Conservation (phyloP, 139 green algal genomes). For the Eudorina sp. region DNA sequence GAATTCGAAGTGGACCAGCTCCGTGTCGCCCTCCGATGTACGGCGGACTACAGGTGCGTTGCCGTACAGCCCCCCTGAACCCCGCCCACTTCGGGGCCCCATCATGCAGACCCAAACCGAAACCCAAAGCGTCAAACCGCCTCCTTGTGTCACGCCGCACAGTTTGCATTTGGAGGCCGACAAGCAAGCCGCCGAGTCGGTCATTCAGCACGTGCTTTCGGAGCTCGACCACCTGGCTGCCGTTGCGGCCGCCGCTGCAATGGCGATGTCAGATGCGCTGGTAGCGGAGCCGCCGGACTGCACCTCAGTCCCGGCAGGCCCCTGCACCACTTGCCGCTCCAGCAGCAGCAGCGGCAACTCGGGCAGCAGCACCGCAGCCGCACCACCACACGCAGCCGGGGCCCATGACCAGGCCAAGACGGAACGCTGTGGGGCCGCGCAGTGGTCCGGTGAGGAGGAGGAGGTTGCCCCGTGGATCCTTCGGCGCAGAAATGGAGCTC, state of each 20-base stretch:
- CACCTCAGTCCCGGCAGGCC: too few relatives aligned
- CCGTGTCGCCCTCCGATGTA: slow-evolving; percentile 18
- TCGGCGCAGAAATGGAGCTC: too few relatives aligned
- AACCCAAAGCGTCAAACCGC: not conserved
- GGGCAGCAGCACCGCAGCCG: not conserved
- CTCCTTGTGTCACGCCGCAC: not conserved
- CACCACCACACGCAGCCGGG: not conserved
- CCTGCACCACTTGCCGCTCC: not conserved
- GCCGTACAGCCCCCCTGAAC: too few relatives aligned
- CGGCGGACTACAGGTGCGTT: not conserved
- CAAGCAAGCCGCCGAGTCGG: not conserved
- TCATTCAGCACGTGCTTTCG: not conserved
- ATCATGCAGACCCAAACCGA: not conserved
- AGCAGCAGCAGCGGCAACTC: not conserved
- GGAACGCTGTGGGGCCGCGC: too few relatives aligned
- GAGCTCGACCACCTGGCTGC: slow-evolving; percentile 1
- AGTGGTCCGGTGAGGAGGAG: too few relatives aligned
- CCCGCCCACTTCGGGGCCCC: too few relatives aligned
- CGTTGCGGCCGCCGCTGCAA: not conserved
- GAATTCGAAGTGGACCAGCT: slow-evolving; percentile 46
- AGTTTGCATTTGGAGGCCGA: slow-evolving; percentile 18
- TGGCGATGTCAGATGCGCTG: too few relatives aligned
- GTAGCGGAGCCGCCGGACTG: not conserved
- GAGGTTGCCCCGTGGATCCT: too few relatives aligned
- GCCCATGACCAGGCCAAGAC: too few relatives aligned